A percentile compares a stretch with the other conserved stretches of the same genome.
These are phyloP conservation scores for Microcos paniculata DNA, from an alignment of 345 rosid genomes.

Conservation along the genomic window DNA sequence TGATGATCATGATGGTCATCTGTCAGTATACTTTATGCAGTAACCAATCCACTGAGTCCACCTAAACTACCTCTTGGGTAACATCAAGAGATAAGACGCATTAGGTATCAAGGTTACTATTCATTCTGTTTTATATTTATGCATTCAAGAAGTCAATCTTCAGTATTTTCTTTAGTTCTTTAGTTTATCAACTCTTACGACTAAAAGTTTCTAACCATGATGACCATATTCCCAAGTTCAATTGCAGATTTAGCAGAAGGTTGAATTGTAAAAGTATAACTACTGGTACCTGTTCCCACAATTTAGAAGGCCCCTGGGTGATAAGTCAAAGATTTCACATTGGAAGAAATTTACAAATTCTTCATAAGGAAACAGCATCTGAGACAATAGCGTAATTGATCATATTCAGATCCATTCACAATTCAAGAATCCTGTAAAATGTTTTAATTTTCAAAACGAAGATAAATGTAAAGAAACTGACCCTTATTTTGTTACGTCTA, in stretches of 20 bases:
- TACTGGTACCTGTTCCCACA: conserved; percentile 70
- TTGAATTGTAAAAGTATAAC: neutral
- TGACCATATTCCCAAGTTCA: neutral
- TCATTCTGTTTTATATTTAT: neutral
- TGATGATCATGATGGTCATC: neutral
- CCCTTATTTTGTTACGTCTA: conserved; percentile 46
- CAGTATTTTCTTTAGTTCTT: neutral
- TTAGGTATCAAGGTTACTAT: neutral
- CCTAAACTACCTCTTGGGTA: neutral
- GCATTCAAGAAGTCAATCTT: neutral
- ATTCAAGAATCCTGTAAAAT: conserved; percentile 4
- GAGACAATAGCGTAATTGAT: conserved; percentile 13
- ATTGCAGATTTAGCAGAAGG: conserved; percentile 1
- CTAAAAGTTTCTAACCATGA: neutral
- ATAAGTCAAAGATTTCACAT: conserved; percentile 54
- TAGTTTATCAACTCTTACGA: neutral
- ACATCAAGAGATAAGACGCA: neutral
- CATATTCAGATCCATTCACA: conserved; percentile 1
- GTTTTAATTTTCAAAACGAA: too few relatives aligned
- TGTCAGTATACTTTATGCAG: neutral
- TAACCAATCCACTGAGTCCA: neutral
- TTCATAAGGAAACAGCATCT: conserved; percentile 80
- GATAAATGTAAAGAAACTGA: conserved; percentile 33
- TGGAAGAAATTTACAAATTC: conserved; percentile 71
- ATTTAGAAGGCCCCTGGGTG: conserved; percentile 83